A percentile compares a stretch with the other conserved stretches of the same genome.
phyloP scores from a whole-genome alignment of 345 rosid species.

The Eucalyptus brandiana region DNA sequence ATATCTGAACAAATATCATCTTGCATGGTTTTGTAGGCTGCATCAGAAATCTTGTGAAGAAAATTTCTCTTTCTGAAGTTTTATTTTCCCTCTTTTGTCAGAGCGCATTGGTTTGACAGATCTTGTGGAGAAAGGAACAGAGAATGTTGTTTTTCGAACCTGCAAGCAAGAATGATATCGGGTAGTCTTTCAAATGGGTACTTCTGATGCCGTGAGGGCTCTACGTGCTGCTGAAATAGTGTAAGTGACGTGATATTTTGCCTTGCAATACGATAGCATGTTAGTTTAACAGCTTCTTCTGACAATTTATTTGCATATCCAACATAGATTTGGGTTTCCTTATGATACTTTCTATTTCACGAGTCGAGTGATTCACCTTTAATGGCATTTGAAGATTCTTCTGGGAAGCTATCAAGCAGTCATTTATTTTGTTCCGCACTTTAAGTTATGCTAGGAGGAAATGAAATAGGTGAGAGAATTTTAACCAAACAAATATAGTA shows the following conservation, averaged over 20 bases:
- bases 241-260: slow-evolving; percentile 10
- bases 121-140: slow-evolving; percentile 82
- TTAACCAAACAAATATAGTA: neutral
- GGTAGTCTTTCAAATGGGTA: slow-evolving; percentile 83
- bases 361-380: neutral
- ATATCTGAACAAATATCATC: neutral
- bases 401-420: neutral
- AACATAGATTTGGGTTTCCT: neutral
- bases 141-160: slow-evolving; percentile 71
- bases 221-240: slow-evolving; percentile 69
- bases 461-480: neutral
- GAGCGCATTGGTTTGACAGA: slow-evolving; percentile 48
- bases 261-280: neutral
- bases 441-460: neutral
- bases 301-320: neutral
- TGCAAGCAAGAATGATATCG: slow-evolving; percentile 45
- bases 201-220: slow-evolving; percentile 92
- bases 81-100: slow-evolving; percentile 4
- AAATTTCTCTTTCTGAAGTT: neutral
- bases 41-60: neutral
- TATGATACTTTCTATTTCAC: neutral
- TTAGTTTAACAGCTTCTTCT: neutral
- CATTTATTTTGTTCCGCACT: neutral
- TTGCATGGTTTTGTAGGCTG: neutral
- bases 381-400: neutral